phyloP scores from a whole-genome alignment of 2,329 filamentous ascomycete genomes.

The Sporothrix humicola region DNA sequence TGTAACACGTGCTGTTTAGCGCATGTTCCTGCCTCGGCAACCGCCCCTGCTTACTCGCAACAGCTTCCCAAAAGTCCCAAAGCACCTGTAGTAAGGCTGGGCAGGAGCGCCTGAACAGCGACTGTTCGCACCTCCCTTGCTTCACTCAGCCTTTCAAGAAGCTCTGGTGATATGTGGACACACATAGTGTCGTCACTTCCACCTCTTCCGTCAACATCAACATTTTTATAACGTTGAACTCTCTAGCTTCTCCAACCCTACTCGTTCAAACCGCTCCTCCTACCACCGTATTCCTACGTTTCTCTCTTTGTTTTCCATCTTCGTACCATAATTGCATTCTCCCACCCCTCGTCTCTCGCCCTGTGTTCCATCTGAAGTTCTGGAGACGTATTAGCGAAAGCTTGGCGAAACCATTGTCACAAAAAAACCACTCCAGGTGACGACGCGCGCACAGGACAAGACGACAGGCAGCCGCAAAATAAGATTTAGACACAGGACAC shows the following conservation, averaged over 20 bases:
- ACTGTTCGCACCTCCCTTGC: neutral
- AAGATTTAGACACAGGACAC: neutral
- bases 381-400: neutral
- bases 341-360: neutral
- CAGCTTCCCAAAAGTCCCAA: neutral
- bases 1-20: slow-evolving; percentile 6
- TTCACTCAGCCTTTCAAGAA: slow-evolving; percentile 6
- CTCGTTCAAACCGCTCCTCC: neutral
- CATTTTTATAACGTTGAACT: neutral
- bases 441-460: neutral
- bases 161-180: slow-evolving; percentile 3
- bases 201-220: neutral
- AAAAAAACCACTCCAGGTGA: neutral
- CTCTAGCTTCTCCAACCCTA: slow-evolving; percentile 1
- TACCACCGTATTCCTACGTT: slow-evolving; percentile 16
- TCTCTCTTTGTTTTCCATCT: neutral
- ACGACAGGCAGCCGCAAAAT: neutral
- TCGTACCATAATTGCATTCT: neutral
- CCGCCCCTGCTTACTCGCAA: neutral
- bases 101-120: neutral
- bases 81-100: slow-evolving; percentile 9
- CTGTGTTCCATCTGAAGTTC: neutral
- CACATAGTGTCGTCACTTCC: neutral
- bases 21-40: slow-evolving; percentile 20
- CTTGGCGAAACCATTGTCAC: neutral